Base-by-base conservation (phyloP, 2,329 filamentous ascomycete genomes). In the Nigrograna mackinnonii region DNA sequence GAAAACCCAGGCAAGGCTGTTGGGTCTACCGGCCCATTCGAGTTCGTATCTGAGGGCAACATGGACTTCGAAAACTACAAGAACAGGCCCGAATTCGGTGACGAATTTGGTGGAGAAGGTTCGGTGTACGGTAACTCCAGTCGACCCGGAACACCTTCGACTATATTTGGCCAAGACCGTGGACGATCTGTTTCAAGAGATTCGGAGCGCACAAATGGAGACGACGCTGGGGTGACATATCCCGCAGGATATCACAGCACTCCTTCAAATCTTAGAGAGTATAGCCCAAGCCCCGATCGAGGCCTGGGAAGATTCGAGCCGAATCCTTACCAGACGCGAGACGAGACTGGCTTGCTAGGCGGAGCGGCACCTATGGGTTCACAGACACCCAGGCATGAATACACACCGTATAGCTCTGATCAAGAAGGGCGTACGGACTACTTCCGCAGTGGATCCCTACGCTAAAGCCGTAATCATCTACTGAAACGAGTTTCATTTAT, bases 21-120 rank as follows among this genome's bases (percentile, higher is more conserved):
- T 1, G 46, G 50, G 2, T 31, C 49, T 1, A 46, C 57, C 6
- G 65, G 63, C 4, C 89, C 90, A 0, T 96, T 96, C 67, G 92
- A 97, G 68, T 84, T 95, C 44, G 91, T 97, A 0, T 84, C 88
- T 0, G 92, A 97, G 58, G 80, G 80, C 41, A 84, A 90, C 36
- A 85, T 96, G 68, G 91, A 96, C 65, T 96, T 95, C 63, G 85
- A 90, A 47, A 92, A 90, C 70, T 97, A 85, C 77, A 96, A 95
- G 70, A 86, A 96, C 67, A 80, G 90, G 1, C 81, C 88, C 2
- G 92, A 96, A 55, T 96, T 97, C 69, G 84, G 84, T 2, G 86
- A 91, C 9, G 89, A 94, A 41, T 87, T 91, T 52, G 90, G 90
- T n/a, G 91, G 87, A 4, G 73, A 74, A 18, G 87, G 87, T 17